Evolutionary conservation across 352 stramenopile genomes (phyloP), one percentile per base, ranked within the genome.

Genomic region (Phytophthora sp.): DNA sequence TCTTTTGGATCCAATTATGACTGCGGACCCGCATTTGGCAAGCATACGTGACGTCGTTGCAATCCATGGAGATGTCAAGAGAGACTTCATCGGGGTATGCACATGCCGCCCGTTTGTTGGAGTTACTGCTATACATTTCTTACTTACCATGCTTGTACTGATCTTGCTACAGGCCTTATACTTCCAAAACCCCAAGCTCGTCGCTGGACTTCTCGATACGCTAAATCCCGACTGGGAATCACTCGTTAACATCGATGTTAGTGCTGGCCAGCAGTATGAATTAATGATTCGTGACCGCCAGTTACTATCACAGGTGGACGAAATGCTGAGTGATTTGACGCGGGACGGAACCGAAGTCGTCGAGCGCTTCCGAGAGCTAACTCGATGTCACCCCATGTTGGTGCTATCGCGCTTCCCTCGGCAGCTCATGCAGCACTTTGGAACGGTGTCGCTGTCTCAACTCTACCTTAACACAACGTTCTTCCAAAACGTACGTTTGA

Each of bases 401-500:
- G 76, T 90, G 12, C 63, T 88, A 11, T 74, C 76, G 33, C 74
- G 84, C 21, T 79, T 90, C 18, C 71, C 77, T 24, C 70, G 71
- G 30, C 74, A 76, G 24, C 64, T 84, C 29, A 80, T 74, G 77
- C 74, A 86, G 71, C 76, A 81, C 42, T 68, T 85, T 7, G 80
- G 79, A 2, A 74, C 74, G 12, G 66, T 91, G 5, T 91, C 85
- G 31, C 63, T 93, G 20, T 90, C 82, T 23, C 69, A 86, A 29
- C 73, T 93, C 30, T 93, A 91, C 55, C 74, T 87, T 53, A 88
- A 89, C 56, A 72, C 75, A 2, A 59, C 64, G 13, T 69, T 85
- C 21, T 88, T 90, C 42, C 74, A 85, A 38, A 86, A 88, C 33
- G 82, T 92, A 73, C 42, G 79, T 73, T n/a, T 20, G 45, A 33